These are phyloP conservation scores for Medicago truncatula DNA, from an alignment of 306 rosid species.

Conservation along the genomic window MtrunA17r5.0-ANR NC_053049.1:5023001-5023500, in stretches of 20 bases:
- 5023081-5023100: background rate
- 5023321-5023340: slow-evolving; percentile 28
- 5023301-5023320: slow-evolving; percentile 45
- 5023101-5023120: background rate
- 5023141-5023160: slow-evolving; percentile 35
- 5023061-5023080: too few relatives aligned
- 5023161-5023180: slow-evolving; percentile 59
- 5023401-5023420: slow-evolving; percentile 4
- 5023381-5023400: slow-evolving; percentile 57
- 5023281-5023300: slow-evolving; percentile 63
- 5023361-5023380: slow-evolving; percentile 42
- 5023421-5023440: background rate
- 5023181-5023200: slow-evolving; percentile 30
- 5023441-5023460: too few relatives aligned
- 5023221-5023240: slow-evolving; percentile 39
- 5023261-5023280: slow-evolving; percentile 36
- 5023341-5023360: slow-evolving; percentile 28
- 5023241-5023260: slow-evolving; percentile 27
- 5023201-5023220: slow-evolving; percentile 35
- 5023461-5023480: background rate
- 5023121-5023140: slow-evolving; percentile 45
- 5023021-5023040: background rate
- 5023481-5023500: too few relatives aligned
- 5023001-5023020: background rate
- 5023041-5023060: slow-evolving; percentile 9